Evolutionary conservation across 345 rosid genomes (phyloP), one percentile per base, ranked within the genome.

Genomic region (Brassica carinata): DNA sequence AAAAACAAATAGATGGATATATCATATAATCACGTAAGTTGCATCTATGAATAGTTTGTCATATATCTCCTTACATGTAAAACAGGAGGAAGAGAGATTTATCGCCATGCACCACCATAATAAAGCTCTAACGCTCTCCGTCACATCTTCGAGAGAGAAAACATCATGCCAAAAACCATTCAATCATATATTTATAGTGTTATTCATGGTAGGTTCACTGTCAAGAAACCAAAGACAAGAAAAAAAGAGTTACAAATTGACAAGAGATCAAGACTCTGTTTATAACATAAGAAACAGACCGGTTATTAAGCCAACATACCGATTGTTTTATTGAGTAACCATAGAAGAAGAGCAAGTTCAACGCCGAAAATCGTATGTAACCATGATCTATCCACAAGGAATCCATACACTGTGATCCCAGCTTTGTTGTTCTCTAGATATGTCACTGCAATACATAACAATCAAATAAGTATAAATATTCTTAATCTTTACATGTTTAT

Each of bases 291-390:
- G 38, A 40, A 51, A n/a, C 18, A n/a, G 66, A 51, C 3, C 58
- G 58, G 15, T 26, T 27, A 77, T n/a, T 77, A 38, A 77, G 70
- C 71, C 33, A 77, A 68, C 57, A 79, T 85, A 80, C 98, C 93
- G 8, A 93, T 82, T 5, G 94, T 90, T 87, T 92, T 94, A 86
- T 92, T 94, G 80, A 94, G 96, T 83, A 94, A 72, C 98, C 98
- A 94, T 63, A 94, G 92, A 19, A 90, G 85, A 38, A 94, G 89
- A 77, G 96, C 94, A 33, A 94, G 85, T 71, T 94, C 91, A 69
- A 92, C 80, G 3, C 89, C 98, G 67, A 91, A 92, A 63, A 94
- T 87, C 55, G 97, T 86, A 78, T 94, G 97, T 53, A 94, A 85
- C 88, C 93, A 90, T 61, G 94, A 75, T 87, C 98, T 88, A 76